Percentiles rank a stretch among this genome's conserved stretches.
These are phyloP conservation scores for Aspergillus sp. DNA, from an alignment of 2,329 filamentous ascomycete species.

Conservation along the genomic window DNA sequence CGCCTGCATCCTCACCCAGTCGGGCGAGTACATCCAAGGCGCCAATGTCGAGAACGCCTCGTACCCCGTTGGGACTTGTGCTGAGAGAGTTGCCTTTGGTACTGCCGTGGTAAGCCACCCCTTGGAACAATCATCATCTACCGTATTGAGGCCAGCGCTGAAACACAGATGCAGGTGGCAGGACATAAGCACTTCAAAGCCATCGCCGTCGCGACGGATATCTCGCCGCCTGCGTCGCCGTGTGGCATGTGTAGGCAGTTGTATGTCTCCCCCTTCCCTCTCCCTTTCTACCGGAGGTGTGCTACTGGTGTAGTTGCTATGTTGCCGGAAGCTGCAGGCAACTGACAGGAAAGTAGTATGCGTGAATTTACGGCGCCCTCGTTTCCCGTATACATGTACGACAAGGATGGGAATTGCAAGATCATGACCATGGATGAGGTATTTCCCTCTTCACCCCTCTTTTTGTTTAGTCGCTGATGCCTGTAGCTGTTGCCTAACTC, in stretches of 20 bases:
- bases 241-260: conserved; percentile 98
- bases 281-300: too few species aligned
- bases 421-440: conserved; percentile 40
- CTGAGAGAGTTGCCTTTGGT: conserved; percentile 84
- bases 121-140: too few species aligned
- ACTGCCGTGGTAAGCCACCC: conserved; percentile 61
- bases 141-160: too few species aligned
- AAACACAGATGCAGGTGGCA: conserved; percentile 31
- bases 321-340: too few species aligned
- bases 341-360: conserved; percentile 44
- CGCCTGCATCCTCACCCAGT: conserved; percentile 66
- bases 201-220: conserved; percentile 81
- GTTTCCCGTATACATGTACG: conserved; percentile 88
- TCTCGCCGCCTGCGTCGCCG: conserved; percentile 63
- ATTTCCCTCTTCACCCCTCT: conserved; percentile 9
- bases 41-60: conserved; percentile 92
- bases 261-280: conserved; percentile 44
- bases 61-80: conserved; percentile 93
- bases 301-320: too few species aligned
- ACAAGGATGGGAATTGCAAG: conserved; percentile 66
- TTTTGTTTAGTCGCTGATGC: background rate
- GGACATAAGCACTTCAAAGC: conserved; percentile 65
- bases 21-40: conserved; percentile 62
- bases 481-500: conserved; percentile 63
- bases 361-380: conserved; percentile 69